phyloP scores from a whole-genome alignment of 2,329 filamentous ascomycete genomes.

The Epichloe aotearoae region DNA sequence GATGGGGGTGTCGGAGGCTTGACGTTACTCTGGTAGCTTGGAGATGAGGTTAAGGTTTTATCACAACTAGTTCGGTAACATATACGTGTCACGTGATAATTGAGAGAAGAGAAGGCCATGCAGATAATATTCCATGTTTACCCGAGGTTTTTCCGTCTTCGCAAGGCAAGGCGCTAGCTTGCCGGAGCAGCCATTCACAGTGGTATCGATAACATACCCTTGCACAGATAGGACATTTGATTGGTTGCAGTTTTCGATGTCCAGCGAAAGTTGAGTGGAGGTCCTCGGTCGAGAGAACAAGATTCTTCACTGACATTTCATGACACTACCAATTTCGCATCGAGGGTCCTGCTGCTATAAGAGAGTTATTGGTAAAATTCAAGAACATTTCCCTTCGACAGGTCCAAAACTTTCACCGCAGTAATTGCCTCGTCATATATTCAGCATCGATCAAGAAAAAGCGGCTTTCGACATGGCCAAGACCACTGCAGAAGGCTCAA shows the following conservation, averaged over 20 bases:
- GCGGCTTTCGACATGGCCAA: conserved; percentile 15
- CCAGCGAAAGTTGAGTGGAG: neutral
- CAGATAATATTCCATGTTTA: conserved; percentile 2
- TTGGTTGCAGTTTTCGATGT: conserved; percentile 5
- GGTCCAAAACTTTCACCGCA: no score
- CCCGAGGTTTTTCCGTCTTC: conserved; percentile 12
- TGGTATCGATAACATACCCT: neutral
- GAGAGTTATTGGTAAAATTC: no score
- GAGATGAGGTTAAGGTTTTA: conserved; percentile 38
- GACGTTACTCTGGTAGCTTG: conserved; percentile 33
- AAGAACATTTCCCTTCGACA: neutral
- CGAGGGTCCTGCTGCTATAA: no score
- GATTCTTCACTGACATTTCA: neutral
- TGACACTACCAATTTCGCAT: neutral
- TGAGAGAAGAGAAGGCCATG: neutral
- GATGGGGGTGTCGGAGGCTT: conserved; percentile 36
- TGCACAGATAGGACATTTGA: neutral
- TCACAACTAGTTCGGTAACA: conserved; percentile 28
- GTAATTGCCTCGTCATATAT: neutral
- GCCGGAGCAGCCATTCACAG: no score
- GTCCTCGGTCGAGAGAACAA: neutral
- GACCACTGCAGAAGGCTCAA: conserved; percentile 16
- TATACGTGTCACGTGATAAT: conserved; percentile 23
- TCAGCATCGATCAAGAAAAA: neutral
- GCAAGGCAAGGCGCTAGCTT: neutral